Evolutionary conservation across 768 basidiomycete species (phyloP).

Genomic region (Austroboletus eburneus): DNA sequence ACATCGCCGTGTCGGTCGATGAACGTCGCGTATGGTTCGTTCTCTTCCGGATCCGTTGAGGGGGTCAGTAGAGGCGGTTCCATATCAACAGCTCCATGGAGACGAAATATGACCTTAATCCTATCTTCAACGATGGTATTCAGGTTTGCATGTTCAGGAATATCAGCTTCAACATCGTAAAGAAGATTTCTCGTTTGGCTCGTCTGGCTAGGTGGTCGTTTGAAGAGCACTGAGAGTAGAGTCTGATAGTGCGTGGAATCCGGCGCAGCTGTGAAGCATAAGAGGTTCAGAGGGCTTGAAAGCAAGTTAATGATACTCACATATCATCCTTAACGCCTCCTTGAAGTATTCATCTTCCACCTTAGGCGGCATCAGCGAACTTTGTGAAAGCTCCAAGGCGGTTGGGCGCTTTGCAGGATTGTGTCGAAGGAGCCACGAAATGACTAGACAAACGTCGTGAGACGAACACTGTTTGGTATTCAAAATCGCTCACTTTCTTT

Average conservation of each 20-base stretch:
- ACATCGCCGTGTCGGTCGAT: conserved; percentile 80
- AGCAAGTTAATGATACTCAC: conserved; percentile 34
- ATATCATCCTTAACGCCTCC: conserved; percentile 71
- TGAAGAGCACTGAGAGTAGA: conserved; percentile 75
- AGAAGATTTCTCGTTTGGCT: conserved; percentile 62
- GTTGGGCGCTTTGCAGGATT: conserved; percentile 74
- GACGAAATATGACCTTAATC: conserved; percentile 70
- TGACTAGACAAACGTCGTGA: conserved; percentile 45
- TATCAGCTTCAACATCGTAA: conserved; percentile 68
- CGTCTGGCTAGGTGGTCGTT: conserved; percentile 58
- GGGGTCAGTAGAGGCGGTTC: conserved; percentile 85
- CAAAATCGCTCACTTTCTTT: conserved; percentile 55
- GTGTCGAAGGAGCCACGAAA: conserved; percentile 77
- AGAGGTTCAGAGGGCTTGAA: background rate
- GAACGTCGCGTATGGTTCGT: conserved; percentile 62
- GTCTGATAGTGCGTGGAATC: conserved; percentile 80
- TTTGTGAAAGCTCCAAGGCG: conserved; percentile 80
- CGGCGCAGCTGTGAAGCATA: conserved; percentile 51
- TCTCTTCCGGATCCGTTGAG: conserved; percentile 56
- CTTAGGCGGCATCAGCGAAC: conserved; percentile 66
- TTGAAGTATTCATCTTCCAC: conserved; percentile 87
- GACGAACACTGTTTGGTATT: background rate
- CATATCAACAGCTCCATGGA: conserved; percentile 88
- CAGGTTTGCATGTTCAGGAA: conserved; percentile 66
- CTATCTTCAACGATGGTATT: conserved; percentile 76